Evolutionary conservation across 2,329 filamentous ascomycete species (phyloP), one percentile per base, ranked within the genome.

Genomic region (Verticillium tricorpus): DNA sequence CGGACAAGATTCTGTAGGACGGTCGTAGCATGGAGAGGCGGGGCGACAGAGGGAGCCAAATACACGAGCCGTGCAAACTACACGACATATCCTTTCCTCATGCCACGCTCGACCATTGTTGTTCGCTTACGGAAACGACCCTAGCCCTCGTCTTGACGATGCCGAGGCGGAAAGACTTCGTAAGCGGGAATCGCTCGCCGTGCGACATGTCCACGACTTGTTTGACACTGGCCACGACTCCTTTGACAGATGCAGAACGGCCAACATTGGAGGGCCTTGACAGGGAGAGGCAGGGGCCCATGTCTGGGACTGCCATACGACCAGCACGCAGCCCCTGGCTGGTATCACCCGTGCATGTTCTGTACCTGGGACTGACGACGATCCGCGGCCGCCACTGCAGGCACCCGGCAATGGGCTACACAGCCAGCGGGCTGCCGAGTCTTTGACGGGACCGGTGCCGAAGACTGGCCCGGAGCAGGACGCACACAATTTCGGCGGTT

Each of bases 311-410:
- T 63, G 35, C 14, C 12, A 11, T 12, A 2, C 32, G 5, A 22
- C 35, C 37, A 3, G 19, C 35, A 19, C 28, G 28, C 28, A 40
- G 14, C 19, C 37, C 22, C 34, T 28, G 14, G 32, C 54, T 58
- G 32, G 61, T 57, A n/a, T 37, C 9, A 61, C 61, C 15, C 4
- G 34, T 54, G 25, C 25, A 19, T 56, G 34, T 35, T n/a, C 50
- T 40, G 58, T 9, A n/a, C 40, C 9, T 50, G 17, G 19, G 22
- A 50, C 11, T 50, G 40, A 50, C 40, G 40, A 50, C 19, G 40
- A 63, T 28, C 40, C 50, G 32, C 25, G 45, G 39, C 50, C 19
- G 32, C 39, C 25, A 45, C 56, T 63, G 63, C 61, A 64, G 40
- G 59, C n/a, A 34, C 45, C 63, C 63, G 61, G 8, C 3, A 6